Base-by-base conservation (phyloP, 2,329 filamentous ascomycete species). In the Bipolaris victoriae region DNA sequence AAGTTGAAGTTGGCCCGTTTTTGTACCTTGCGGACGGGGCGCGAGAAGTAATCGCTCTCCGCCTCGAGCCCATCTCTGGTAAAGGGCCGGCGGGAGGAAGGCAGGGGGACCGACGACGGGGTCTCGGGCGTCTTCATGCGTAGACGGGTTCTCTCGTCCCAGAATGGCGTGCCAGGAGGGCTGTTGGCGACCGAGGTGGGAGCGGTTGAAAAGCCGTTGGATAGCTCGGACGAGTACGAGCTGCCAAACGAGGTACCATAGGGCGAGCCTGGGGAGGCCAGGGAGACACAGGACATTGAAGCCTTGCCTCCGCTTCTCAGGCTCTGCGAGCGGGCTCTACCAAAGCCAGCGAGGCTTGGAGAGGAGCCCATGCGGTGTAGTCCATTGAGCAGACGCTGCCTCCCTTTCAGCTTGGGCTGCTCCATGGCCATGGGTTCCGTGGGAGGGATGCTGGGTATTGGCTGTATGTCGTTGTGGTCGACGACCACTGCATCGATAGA, bases 291-390 rank as follows among this genome's bases (percentile, higher is more conserved):
- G 24, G 86, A 89, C 66, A 88, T 82, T 10, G 86, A 88, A 3
- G 82, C 86, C 79, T 82, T 92, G 16, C 81, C 80, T 60, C 81
- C 78, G 52, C 78, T 88, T 9, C 88, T 86, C 68, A 89, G 90
- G 69, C 85, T 88, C 56, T 86, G 83, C 6, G 91, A 88, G 54
- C 87, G 83, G 24, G 86, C 80, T 57, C 89, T 85, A 54, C 86
- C 84, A 52, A 87, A 76, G 56, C 85, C 84, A 39, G 84, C 81
- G 49, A 96, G 79, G 15, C 90, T 90, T 1, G 90, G 88, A 6
- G 89, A 91, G 0, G 92, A 96, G 10, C 90, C 88, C 70, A 96
- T 94, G 56, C 91, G 88, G 61, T 94, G 89, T 47, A 96, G 83
- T 31, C 88, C 86, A 61, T 88, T 87, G 16, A 96, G 80, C 33